A percentile compares a stretch with the other conserved stretches of the same genome.
Evolutionary conservation across 2,329 filamentous ascomycete genomes (phyloP).

Genomic region (Elsinoe necatrix): DNA sequence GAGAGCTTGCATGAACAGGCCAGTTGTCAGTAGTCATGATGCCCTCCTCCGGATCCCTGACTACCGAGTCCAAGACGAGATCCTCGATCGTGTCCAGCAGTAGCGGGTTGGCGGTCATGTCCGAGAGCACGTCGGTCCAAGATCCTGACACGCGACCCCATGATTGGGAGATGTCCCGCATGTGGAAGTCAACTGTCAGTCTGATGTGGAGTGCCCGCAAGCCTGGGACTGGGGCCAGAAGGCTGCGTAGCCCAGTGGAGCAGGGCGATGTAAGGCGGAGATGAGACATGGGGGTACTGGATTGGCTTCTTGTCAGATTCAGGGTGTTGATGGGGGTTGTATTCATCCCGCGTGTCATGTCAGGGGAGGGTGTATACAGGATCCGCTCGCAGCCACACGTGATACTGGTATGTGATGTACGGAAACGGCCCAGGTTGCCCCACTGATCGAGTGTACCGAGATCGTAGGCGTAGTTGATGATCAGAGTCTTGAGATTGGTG

Average conservation of each 20-base stretch:
- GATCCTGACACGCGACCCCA: neutral
- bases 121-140: neutral
- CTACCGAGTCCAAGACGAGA: neutral
- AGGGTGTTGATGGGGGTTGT: neutral
- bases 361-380: neutral
- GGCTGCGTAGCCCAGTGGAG: neutral
- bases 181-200: neutral
- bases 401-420: neutral
- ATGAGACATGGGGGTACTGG: neutral
- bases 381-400: neutral
- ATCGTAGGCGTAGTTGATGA: slow-evolving; percentile 1
- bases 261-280: neutral
- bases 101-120: neutral
- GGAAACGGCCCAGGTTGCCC: neutral
- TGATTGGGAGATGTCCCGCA: slow-evolving; percentile 3
- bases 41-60: neutral
- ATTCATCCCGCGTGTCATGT: neutral
- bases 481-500: neutral
- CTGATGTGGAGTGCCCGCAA: neutral
- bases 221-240: neutral
- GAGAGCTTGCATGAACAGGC: neutral
- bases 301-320: neutral
- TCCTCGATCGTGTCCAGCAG: slow-evolving; percentile 3
- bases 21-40: slow-evolving; percentile 10
- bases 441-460: slow-evolving; percentile 1